Conservation (phyloP, 1,284 basidiomycete genomes). For the Trichosporon sp. region DNA sequence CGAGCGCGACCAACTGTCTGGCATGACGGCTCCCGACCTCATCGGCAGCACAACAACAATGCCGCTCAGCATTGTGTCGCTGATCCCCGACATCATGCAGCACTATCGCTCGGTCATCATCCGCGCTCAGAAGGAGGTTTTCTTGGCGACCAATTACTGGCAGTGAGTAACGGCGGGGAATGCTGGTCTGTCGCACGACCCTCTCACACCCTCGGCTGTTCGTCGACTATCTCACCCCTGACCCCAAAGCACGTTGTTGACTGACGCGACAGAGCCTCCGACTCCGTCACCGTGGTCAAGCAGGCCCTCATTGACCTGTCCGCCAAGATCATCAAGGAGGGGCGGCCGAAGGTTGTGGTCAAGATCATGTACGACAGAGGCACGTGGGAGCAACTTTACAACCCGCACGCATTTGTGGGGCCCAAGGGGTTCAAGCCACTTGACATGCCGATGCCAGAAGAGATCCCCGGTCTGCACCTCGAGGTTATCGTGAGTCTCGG, state of each 20-base stretch:
- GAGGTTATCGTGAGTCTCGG: conserved; percentile 53
- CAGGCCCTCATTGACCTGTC: conserved; percentile 58
- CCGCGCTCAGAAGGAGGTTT: conserved; percentile 55
- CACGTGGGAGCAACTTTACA: conserved; percentile 53
- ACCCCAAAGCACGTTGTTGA: background rate
- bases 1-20: conserved; percentile 53
- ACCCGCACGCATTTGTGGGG: conserved; percentile 56
- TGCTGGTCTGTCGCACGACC: background rate
- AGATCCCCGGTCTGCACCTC: conserved; percentile 60
- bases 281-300: conserved; percentile 55
- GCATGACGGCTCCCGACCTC: conserved; percentile 54
- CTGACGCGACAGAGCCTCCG: conserved; percentile 47
- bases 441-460: conserved; percentile 55
- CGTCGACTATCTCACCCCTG: background rate
- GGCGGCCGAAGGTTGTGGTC: conserved; percentile 54
- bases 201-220: background rate
- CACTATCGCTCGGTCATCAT: conserved; percentile 56
- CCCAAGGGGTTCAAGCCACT: conserved; percentile 55
- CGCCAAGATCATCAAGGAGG: conserved; percentile 50
- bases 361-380: conserved; percentile 65
- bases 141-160: conserved; percentile 60
- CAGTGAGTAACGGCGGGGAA: too few relatives aligned
- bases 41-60: conserved; percentile 56
- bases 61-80: conserved; percentile 50
- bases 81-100: conserved; percentile 59